Evolutionary conservation across 1,284 basidiomycete genomes (phyloP), one percentile per base, ranked within the genome.

Genomic region (Malassezia sympodialis): DNA sequence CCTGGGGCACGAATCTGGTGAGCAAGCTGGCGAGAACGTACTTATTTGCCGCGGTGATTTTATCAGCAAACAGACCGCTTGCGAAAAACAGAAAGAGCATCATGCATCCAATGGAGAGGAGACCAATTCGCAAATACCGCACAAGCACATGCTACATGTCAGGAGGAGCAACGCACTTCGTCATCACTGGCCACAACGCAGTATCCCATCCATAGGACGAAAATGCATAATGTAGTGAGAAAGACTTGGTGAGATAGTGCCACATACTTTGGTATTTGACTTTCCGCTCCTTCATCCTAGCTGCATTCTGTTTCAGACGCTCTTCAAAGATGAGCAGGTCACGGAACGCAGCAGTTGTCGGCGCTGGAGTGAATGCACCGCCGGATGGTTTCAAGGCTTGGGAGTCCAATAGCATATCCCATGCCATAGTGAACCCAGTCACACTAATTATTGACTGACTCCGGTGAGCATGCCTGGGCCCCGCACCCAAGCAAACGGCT

Each of bases 291-390:
- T 87, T 84, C 17, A 96, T 78, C 59, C 82, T 82, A 10, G 85
- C 82, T 3, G 89, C 89, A 74, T 88, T 96, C 48, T 86, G 87
- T 77, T 96, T 96, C 51, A 98, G 82, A 15, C 94, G 81, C 76
- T 98, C 91, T 77, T 98, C 93, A 62, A 98, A 96, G 48, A 90
- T 79, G 34, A 96, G 81, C 26, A 98, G 79, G 75, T 98, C 93
- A 43, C 87, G 81, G 74, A 87, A 90, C 4, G 49, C 47, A 3
- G 48, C 34, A 8, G 47, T 49, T 3, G 35, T n/a, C 5, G 48
- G 37, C 48, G 26, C 24, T 19, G 48, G 48, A 4, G 48, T 49
- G 39, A 12, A 49, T 11, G 37, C 19, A n/a, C n/a, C n/a, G 19
- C n/a, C 19, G 15, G 37, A 21, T 21, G 19, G 10, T 21, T 39